A percentile compares a stretch with the other conserved stretches of the same genome.
These are phyloP conservation scores for Magnaporthiopsis poae DNA, from an alignment of 2,329 filamentous ascomycete genomes.

Conservation along the genomic window DNA sequence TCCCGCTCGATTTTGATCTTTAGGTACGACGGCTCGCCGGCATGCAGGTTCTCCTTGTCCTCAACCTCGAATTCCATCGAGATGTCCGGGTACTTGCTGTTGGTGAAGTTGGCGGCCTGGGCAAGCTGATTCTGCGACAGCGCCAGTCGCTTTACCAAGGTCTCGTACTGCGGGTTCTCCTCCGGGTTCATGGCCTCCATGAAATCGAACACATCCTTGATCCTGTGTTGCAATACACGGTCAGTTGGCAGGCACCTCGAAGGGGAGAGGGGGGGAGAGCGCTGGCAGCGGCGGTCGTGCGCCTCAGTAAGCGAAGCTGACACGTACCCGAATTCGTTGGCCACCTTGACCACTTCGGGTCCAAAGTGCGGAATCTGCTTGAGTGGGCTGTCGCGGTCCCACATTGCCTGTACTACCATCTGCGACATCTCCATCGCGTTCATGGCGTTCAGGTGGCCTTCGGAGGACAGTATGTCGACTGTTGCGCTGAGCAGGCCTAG, in stretches of 20 bases:
- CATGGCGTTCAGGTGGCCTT: slow-evolving; percentile 94
- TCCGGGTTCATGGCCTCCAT: slow-evolving; percentile 98
- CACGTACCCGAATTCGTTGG: slow-evolving; percentile 65
- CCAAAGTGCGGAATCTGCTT: slow-evolving; percentile 97
- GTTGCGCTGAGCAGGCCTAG: slow-evolving; percentile 81
- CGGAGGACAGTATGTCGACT: slow-evolving; percentile 89
- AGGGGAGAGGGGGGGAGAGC: too few species aligned
- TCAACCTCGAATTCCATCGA: slow-evolving; percentile 82
- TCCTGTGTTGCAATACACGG: slow-evolving; percentile 32
- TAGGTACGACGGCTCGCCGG: slow-evolving; percentile 72
- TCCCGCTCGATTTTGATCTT: slow-evolving; percentile 79
- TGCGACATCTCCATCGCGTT: slow-evolving; percentile 98
- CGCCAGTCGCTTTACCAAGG: slow-evolving; percentile 66
- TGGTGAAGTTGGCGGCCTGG: slow-evolving; percentile 89
- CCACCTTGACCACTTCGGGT: slow-evolving; percentile 70
- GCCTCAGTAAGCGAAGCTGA: neutral
- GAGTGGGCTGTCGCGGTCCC: slow-evolving; percentile 91
- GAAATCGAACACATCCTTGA: slow-evolving; percentile 94
- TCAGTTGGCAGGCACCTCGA: neutral
- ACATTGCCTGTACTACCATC: slow-evolving; percentile 98
- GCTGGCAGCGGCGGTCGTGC: too few species aligned
- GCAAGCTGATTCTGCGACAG: slow-evolving; percentile 73
- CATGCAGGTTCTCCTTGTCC: slow-evolving; percentile 68
- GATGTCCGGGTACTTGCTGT: slow-evolving; percentile 89
- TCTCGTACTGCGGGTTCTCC: slow-evolving; percentile 73